Percentiles rank a stretch among this genome's conserved stretches.
Evolutionary conservation across 2,329 filamentous ascomycete species (phyloP).

Genomic region (Penicillium aurantiogriseum): DNA sequence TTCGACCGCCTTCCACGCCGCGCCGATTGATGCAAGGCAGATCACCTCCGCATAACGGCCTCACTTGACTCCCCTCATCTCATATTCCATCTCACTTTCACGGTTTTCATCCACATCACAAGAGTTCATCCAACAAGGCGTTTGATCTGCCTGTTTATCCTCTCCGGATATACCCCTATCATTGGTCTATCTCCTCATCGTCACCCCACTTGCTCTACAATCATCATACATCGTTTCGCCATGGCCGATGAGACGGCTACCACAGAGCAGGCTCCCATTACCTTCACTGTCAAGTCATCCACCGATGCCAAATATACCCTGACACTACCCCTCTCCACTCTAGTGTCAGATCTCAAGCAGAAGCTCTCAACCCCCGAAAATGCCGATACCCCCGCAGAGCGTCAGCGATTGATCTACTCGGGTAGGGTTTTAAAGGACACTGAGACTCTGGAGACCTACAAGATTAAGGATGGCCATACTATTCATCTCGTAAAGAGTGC

Average conservation of each 20-base stretch:
- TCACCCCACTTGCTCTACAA: conserved; percentile 14
- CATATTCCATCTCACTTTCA: not conserved
- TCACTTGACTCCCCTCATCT: not conserved
- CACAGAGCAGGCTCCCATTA: conserved; percentile 71
- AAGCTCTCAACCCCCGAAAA: conserved; percentile 79
- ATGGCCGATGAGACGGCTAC: conserved; percentile 44
- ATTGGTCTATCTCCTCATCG: conserved; percentile 6
- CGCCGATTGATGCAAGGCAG: conserved; percentile 17
- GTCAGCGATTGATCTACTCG: conserved; percentile 95
- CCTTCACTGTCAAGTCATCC: conserved; percentile 98
- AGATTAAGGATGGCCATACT: conserved; percentile 94
- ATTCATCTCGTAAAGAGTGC: conserved; percentile 96
- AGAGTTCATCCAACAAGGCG: not conserved
- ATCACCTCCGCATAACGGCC: conserved; percentile 6
- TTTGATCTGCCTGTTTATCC: not conserved
- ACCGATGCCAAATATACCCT: conserved; percentile 80
- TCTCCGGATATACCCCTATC: not conserved
- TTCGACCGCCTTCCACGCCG: conserved; percentile 40
- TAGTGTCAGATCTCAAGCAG: conserved; percentile 81
- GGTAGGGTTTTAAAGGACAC: conserved; percentile 95
- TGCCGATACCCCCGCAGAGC: conserved; percentile 81
- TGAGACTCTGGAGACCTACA: conserved; percentile 79
- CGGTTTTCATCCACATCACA: not conserved
- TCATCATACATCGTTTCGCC: conserved; percentile 17
- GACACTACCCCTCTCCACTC: conserved; percentile 73